These are phyloP conservation scores for Pythium periplocum DNA, from an alignment of 352 stramenopile genomes.

Conservation along the genomic window DNA sequence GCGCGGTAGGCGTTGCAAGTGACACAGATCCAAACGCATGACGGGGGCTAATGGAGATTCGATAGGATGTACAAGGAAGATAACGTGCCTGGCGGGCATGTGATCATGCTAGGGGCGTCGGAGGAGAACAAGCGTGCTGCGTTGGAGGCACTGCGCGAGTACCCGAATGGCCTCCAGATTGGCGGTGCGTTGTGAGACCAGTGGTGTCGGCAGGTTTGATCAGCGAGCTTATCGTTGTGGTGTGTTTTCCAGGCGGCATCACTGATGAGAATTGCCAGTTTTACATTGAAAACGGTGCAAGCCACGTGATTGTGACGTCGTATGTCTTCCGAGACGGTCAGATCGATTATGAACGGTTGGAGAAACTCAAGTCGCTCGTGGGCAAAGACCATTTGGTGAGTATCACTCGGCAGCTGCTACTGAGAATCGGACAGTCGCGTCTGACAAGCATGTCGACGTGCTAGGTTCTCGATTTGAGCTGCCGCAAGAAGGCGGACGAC, in stretches of 20 bases:
- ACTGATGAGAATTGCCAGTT: slow-evolving; percentile 91
- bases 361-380: slow-evolving; percentile 58
- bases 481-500: slow-evolving; percentile 85
- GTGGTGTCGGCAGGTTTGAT: too few species aligned
- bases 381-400: slow-evolving; percentile 72
- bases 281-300: slow-evolving; percentile 94
- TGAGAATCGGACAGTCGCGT: too few species aligned
- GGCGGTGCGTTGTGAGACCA: slow-evolving; percentile 57
- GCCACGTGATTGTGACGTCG: slow-evolving; percentile 98
- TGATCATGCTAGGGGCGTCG: slow-evolving; percentile 96
- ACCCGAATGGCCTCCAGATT: slow-evolving; percentile 93
- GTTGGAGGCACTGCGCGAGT: slow-evolving; percentile 80
- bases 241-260: slow-evolving; percentile 56
- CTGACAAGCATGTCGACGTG: too few species aligned
- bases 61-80: slow-evolving; percentile 90
- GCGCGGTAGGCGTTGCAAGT: slow-evolving; percentile 38
- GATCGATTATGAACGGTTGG: slow-evolving; percentile 82
- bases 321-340: slow-evolving; percentile 94
- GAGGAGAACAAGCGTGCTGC: slow-evolving; percentile 90
- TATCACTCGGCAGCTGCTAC: neutral
- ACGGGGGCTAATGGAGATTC: neutral
- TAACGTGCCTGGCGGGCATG: slow-evolving; percentile 90
- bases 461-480: slow-evolving; percentile 95
- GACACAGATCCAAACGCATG: neutral
- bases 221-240: too few species aligned